A percentile compares a stretch with the other conserved stretches of the same genome.
Evolutionary conservation across 23 red algal genomes (phyloP).

Genomic region (Chondrus crispus): DNA sequence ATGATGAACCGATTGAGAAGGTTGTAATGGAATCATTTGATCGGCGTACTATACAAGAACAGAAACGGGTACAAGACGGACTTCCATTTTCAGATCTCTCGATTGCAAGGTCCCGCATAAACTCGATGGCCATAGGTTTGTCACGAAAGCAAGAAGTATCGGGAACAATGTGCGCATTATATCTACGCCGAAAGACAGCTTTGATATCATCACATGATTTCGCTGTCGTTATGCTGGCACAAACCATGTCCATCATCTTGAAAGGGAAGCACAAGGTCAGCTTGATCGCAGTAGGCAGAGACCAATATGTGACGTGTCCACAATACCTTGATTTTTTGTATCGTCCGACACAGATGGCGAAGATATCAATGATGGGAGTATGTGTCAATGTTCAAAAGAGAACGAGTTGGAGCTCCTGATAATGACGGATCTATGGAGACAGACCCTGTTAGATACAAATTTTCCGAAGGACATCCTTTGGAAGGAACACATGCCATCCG

Average conservation of each 20-base stretch:
- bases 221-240: neutral
- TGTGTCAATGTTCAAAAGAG: neutral
- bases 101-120: neutral
- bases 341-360: neutral
- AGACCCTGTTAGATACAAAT: no score
- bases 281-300: neutral
- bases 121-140: neutral
- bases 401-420: no score
- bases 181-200: neutral
- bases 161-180: neutral
- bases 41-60: neutral
- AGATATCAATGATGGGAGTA: neutral
- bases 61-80: neutral
- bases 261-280: neutral
- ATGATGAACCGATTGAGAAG: neutral
- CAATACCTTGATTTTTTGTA: neutral
- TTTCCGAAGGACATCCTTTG: no score
- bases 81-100: neutral
- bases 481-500: no score
- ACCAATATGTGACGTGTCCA: neutral
- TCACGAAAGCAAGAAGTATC: neutral
- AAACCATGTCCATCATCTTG: neutral
- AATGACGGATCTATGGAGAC: no score
- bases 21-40: neutral
- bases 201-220: neutral